Percentiles rank a stretch among this genome's conserved stretches.
Conservation (phyloP, 1,284 basidiomycete genomes). For the Fomes fomentarius region DNA sequence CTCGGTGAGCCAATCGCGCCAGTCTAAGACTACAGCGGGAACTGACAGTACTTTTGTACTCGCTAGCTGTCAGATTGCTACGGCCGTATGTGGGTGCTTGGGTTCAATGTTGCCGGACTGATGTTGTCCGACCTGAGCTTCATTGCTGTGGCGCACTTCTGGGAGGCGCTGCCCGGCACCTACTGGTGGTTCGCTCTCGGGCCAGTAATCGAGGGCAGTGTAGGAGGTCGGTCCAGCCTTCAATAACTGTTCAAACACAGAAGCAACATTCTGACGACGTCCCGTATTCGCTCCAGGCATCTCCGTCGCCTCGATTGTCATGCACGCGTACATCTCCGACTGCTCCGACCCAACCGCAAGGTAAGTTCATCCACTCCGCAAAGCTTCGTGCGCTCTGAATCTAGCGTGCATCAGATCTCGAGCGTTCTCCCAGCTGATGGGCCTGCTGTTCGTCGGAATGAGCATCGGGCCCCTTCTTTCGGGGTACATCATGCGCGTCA, state of each 20-base stretch:
- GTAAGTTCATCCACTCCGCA: slow-evolving; percentile 27
- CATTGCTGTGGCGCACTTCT: slow-evolving; percentile 62
- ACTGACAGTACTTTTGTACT: background rate
- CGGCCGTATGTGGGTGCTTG: slow-evolving; percentile 71
- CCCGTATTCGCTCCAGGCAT: slow-evolving; percentile 40
- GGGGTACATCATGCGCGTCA: slow-evolving; percentile 58
- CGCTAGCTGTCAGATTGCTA: slow-evolving; percentile 77
- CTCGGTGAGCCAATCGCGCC: slow-evolving; percentile 45
- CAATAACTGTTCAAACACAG: no score
- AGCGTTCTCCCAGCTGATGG: slow-evolving; percentile 60
- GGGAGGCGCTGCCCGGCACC: slow-evolving; percentile 67
- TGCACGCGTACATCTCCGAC: slow-evolving; percentile 64
- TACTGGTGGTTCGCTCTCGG: slow-evolving; percentile 80
- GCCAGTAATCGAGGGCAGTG: slow-evolving; percentile 68
- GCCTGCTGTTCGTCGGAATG: slow-evolving; percentile 65
- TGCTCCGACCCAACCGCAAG: slow-evolving; percentile 51
- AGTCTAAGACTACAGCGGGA: background rate
- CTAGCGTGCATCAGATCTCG: slow-evolving; percentile 43
- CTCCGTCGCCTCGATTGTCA: slow-evolving; percentile 48
- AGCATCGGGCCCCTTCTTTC: slow-evolving; percentile 74
- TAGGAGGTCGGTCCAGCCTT: slow-evolving; percentile 61
- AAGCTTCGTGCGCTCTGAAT: background rate
- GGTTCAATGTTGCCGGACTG: slow-evolving; percentile 62
- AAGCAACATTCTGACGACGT: background rate
- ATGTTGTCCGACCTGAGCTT: slow-evolving; percentile 68